phyloP scores from a whole-genome alignment of 2,329 filamentous ascomycete species.

The Mollisia scopiformis region DNA sequence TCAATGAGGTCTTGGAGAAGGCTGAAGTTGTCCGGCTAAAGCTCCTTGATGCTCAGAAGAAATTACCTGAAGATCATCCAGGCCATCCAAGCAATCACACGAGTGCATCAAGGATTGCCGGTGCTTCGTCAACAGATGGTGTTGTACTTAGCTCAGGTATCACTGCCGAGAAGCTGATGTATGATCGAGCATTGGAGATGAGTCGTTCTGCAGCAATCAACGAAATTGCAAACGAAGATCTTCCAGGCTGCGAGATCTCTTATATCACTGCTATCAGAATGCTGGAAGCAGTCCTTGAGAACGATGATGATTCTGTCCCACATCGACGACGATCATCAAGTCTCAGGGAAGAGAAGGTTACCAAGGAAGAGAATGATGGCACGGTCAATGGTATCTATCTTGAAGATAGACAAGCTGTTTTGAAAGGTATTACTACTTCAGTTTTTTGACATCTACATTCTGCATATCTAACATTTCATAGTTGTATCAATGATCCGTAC shows the following conservation, averaged over 20 bases:
- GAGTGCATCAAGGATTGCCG: conserved; percentile 52
- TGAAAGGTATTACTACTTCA: conserved; percentile 62
- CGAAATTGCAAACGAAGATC: conserved; percentile 89
- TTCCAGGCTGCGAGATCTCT: conserved; percentile 85
- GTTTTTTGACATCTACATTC: neutral
- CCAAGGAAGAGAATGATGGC: conserved; percentile 48
- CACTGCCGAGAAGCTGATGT: conserved; percentile 97
- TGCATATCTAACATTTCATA: conserved; percentile 40
- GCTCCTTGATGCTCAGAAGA: conserved; percentile 82
- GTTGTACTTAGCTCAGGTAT: conserved; percentile 86
- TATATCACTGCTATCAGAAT: conserved; percentile 93
- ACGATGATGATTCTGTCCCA: conserved; percentile 63
- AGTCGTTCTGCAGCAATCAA: conserved; percentile 92
- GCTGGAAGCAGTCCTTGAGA: conserved; percentile 92
- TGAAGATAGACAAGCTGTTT: conserved; percentile 73
- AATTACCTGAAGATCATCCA: conserved; percentile 82
- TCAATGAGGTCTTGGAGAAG: conserved; percentile 97
- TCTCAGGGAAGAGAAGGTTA: conserved; percentile 46
- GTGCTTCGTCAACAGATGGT: conserved; percentile 68
- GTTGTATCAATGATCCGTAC: conserved; percentile 66
- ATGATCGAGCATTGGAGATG: conserved; percentile 96
- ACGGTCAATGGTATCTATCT: conserved; percentile 59
- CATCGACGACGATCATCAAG: conserved; percentile 44
- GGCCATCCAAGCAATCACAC: conserved; percentile 82
- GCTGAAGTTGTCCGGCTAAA: conserved; percentile 91